These are phyloP conservation scores for Fusarium lyarnte DNA, from an alignment of 2,329 filamentous ascomycete genomes.

Conservation along the genomic window DNA sequence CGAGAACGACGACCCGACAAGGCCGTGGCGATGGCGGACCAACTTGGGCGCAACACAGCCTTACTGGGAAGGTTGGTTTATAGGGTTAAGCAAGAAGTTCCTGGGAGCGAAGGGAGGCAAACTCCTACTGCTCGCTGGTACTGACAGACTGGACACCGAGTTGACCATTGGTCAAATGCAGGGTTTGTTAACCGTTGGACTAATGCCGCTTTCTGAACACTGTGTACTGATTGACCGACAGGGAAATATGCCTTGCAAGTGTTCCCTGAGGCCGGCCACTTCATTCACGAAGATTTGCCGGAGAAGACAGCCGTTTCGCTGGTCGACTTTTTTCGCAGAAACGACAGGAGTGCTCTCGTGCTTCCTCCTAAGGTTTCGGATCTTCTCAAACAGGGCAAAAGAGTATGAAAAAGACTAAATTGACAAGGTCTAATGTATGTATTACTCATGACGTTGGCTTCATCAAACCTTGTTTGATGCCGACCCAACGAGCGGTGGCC, in stretches of 20 bases:
- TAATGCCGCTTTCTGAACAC: not conserved
- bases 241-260: slow-evolving; percentile 96
- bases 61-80: slow-evolving; percentile 96
- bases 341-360: slow-evolving; percentile 85
- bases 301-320: slow-evolving; percentile 87
- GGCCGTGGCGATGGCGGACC: slow-evolving; percentile 85
- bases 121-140: slow-evolving; percentile 84
- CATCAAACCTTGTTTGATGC: slow-evolving; percentile 9
- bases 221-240: slow-evolving; percentile 43
- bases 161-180: slow-evolving; percentile 98
- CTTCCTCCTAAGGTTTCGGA: slow-evolving; percentile 92
- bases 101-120: slow-evolving; percentile 84
- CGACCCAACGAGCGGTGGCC: not conserved
- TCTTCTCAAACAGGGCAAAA: slow-evolving; percentile 70
- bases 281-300: slow-evolving; percentile 94
- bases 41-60: slow-evolving; percentile 84
- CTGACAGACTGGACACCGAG: slow-evolving; percentile 89
- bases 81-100: slow-evolving; percentile 88
- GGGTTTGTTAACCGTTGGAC: slow-evolving; percentile 60
- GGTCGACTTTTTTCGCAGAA: slow-evolving; percentile 90
- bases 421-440: not conserved
- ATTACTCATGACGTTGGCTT: slow-evolving; percentile 9
- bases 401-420: slow-evolving; percentile 54
- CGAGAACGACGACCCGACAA: slow-evolving; percentile 48
- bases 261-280: slow-evolving; percentile 94